Conservation (phyloP, 805 yeast species). For the Candida maltosa region DNA sequence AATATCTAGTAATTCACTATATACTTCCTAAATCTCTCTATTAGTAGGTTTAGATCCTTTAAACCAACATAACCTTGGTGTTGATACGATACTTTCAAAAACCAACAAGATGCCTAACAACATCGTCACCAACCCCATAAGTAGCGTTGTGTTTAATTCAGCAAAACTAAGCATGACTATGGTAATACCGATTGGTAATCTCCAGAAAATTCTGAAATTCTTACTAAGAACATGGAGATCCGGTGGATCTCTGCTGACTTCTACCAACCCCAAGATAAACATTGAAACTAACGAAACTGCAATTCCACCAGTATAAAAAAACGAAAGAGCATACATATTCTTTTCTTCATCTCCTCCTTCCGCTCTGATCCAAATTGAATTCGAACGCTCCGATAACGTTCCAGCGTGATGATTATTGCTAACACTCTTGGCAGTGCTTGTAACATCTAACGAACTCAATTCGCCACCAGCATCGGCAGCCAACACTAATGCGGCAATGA, state of each 20-base stretch:
- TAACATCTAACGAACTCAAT: constrained; percentile 28
- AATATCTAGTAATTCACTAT: no score
- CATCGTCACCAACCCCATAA: constrained; percentile 42
- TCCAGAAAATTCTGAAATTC: constrained; percentile 34
- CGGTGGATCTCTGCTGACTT: constrained; percentile 40
- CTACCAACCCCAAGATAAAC: constrained; percentile 40
- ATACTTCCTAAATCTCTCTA: no score
- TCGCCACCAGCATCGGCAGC: constrained; percentile 62
- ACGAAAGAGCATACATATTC: constrained; percentile 38
- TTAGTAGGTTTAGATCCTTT: no score
- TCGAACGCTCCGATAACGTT: no score
- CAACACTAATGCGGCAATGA: constrained; percentile 48
- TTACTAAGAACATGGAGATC: constrained; percentile 27
- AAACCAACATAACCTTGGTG: no score
- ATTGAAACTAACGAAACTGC: constrained; percentile 41
- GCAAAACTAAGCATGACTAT: constrained; percentile 45
- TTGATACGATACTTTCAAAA: constrained; percentile 34
- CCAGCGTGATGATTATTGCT: no score
- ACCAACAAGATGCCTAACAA: constrained; percentile 28
- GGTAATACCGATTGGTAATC: constrained; percentile 39
- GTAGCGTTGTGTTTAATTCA: constrained; percentile 31
- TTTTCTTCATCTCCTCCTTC: constrained; percentile 25
- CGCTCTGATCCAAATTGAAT: no score
- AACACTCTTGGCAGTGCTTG: constrained; percentile 1
- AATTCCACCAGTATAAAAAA: constrained; percentile 54